Conservation (phyloP, 352 stramenopile species). For the Phytophthora uliginosa region DNA sequence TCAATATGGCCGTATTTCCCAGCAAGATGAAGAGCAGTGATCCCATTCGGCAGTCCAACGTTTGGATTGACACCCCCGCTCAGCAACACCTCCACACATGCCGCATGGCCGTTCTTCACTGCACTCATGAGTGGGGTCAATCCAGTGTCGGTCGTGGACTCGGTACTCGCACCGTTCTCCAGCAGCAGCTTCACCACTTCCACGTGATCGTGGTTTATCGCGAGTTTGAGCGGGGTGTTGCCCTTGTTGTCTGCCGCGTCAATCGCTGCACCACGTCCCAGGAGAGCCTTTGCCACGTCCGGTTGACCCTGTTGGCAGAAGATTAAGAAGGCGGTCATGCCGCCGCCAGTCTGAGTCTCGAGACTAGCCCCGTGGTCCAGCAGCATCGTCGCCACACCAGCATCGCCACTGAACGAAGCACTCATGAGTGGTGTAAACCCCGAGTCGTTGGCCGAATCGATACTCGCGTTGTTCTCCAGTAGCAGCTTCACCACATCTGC, state of each 20-base stretch:
- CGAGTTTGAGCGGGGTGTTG: constrained; percentile 6
- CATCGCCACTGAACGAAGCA: not conserved
- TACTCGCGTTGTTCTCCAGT: not conserved
- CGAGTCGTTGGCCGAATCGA: not conserved
- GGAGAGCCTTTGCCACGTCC: constrained; percentile 1
- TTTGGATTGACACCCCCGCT: not conserved
- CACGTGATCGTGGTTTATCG: constrained; percentile 2
- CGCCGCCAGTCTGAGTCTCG: not conserved
- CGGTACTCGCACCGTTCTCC: not conserved
- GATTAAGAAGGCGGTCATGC: constrained; percentile 1
- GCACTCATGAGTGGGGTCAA: constrained; percentile 9
- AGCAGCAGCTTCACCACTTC: constrained; percentile 9
- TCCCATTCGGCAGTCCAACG: not conserved
- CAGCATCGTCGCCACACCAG: not conserved
- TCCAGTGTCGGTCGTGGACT: not conserved
- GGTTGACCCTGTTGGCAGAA: not conserved
- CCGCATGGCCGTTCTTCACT: not conserved
- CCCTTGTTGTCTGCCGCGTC: constrained; percentile 5
- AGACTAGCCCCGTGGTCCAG: not conserved
- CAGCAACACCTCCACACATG: constrained; percentile 11
- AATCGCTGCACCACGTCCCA: not conserved
- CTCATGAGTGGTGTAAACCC: not conserved
- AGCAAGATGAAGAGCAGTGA: not conserved
- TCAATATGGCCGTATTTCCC: not conserved
- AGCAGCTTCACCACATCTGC: constrained; percentile 9